Conservation (phyloP, 192 early-diverging fungal species). For the Gamsiella multidivaricata region DNA sequence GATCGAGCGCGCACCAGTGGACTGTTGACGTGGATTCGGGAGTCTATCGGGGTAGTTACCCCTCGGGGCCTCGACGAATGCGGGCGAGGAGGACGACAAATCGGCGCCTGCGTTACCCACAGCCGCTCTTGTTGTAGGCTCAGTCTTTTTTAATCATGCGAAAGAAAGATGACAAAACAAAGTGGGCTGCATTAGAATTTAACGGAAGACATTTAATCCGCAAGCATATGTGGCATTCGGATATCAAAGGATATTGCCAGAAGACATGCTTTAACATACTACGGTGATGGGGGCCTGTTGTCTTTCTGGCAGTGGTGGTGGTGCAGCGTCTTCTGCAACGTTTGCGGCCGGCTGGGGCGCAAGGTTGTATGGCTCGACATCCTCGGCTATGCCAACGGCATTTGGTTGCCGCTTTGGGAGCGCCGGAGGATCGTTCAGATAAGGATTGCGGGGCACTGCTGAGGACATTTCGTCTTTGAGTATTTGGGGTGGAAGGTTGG, state of each 20-base stretch:
- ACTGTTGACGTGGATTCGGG: not conserved
- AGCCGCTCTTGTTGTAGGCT: no score
- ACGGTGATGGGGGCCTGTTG: slow-evolving; percentile 7
- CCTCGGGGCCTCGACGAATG: no score
- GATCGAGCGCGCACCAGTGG: not conserved
- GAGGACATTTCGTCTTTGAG: slow-evolving; percentile 4
- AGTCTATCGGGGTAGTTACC: slow-evolving; percentile 11
- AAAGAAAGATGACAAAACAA: no score
- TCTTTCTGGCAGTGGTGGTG: slow-evolving; percentile 26
- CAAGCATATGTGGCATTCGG: not conserved
- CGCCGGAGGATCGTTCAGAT: not conserved
- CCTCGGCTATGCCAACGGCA: not conserved
- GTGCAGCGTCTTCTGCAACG: not conserved
- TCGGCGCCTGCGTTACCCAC: no score
- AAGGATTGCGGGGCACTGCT: not conserved
- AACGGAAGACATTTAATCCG: no score
- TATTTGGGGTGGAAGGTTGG: no score
- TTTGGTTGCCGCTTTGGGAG: slow-evolving; percentile 9
- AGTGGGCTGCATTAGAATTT: no score
- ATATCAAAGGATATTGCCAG: not conserved
- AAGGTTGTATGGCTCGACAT: slow-evolving; percentile 2
- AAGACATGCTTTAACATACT: slow-evolving; percentile 17
- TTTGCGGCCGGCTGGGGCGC: not conserved
- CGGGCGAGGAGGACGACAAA: no score
- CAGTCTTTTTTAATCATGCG: no score